Base-by-base conservation (phyloP, 1,284 basidiomycete species). In the Peniophora sp. region DNA sequence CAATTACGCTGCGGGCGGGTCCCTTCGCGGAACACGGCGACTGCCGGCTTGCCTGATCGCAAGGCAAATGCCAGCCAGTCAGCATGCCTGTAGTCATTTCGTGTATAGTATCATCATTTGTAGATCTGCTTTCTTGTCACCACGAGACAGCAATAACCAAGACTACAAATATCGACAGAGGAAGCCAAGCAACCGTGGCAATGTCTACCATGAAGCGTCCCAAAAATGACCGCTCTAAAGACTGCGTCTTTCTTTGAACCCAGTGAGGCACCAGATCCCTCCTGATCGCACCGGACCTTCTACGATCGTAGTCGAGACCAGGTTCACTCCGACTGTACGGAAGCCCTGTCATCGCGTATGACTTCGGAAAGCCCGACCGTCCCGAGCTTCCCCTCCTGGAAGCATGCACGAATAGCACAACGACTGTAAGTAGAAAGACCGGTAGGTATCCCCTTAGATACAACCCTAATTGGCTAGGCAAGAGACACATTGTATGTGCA, bases 401-500 rank as follows among this genome's bases (percentile, higher is more conserved):
- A 23, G 16, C 35, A 20, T 25, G 35, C 16, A 19, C 50, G 22
- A 65, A 51, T 44, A 70, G 61, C 27, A 61, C 47, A 50, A 63
- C 45, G 11, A 71, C 49, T 44, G 62, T 66, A 38, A 77, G 53
- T 32, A 75, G 41, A 47, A 69, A 58, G 17, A 77, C 62, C 1
- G 78, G 76, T 19, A 73, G 55, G 64, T 82, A 85, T 17, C 76
- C 61, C 36, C 65, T 63, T 19, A 70, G 63, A 63, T 81, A 84
- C 47, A 81, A 75, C 34, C 69, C 68, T 27, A 76, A 60, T 55
- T 83, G 81, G 62, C 82, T 73, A 0, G 82, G 83, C 3, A 85
- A 69, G 52, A 77, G 58, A 61, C 83, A 85, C 8, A 41, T 41
- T 53, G 63, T 9, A 51, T 56, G 2, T 55, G 51, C 51, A 9